phyloP scores from a whole-genome alignment of 2,329 filamentous ascomycete species.

The Neophaeococcomyces mojaviensis region DNA sequence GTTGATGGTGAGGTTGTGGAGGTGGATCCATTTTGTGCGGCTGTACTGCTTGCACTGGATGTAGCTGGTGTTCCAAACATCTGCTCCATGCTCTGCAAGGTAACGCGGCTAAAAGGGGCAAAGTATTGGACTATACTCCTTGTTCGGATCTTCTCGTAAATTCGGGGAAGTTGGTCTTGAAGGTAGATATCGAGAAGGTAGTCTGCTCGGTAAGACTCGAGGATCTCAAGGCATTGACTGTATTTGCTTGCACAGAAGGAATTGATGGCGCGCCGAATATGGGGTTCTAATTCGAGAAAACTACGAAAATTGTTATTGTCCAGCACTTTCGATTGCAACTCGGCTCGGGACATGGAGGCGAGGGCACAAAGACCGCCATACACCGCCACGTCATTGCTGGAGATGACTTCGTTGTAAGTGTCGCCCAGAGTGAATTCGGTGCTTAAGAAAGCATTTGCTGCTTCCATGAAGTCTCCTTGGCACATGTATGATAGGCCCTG shows the following conservation, averaged over 20 bases:
- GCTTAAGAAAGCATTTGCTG: constrained; percentile 63
- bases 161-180: constrained; percentile 59
- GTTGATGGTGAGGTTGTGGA: neutral
- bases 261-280: constrained; percentile 82
- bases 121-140: constrained; percentile 95
- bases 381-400: constrained; percentile 79
- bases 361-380: constrained; percentile 88
- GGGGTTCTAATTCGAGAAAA: constrained; percentile 86
- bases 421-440: constrained; percentile 51
- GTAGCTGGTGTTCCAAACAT: constrained; percentile 62
- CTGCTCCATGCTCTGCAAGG: constrained; percentile 66
- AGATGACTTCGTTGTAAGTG: constrained; percentile 64
- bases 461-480: constrained; percentile 52
- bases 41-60: constrained; percentile 45
- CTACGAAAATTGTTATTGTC: constrained; percentile 74
- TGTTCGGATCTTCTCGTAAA: constrained; percentile 70
- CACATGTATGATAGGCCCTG: constrained; percentile 57
- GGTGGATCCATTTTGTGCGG: constrained; percentile 23
- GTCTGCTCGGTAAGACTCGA: constrained; percentile 74
- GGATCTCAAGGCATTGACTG: constrained; percentile 69
- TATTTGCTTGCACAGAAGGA: constrained; percentile 90
- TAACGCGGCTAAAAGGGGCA: constrained; percentile 80
- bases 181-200: constrained; percentile 88
- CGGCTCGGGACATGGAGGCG: constrained; percentile 74
- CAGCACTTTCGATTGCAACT: constrained; percentile 68